Base-by-base conservation (phyloP, 805 yeast species). In the Kazachstania taianensis region DNA sequence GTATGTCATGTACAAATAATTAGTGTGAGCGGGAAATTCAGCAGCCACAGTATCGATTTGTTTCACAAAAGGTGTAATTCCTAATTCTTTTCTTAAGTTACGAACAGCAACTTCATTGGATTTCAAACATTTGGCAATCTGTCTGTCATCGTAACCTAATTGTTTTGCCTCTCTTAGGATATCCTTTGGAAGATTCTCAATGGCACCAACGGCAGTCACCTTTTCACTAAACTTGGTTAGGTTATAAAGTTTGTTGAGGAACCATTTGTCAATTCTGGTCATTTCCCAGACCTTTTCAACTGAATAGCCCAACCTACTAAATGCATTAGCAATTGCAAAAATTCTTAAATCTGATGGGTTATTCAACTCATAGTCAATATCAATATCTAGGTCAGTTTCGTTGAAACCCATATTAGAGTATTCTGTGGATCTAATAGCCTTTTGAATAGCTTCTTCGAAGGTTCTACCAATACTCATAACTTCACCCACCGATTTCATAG, bases 41-140 rank as follows among this genome's bases (percentile, higher is more conserved):
- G 98, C 97, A 35, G 98, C 98, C 48, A 89, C 94, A 20, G 98
- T 89, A 69, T 89, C 98, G 54, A 89, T 92, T 63, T 87, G 95
- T 63, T 89, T 89, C 43, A 86, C 96, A 57, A 81, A 83, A 48
- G 98, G 98, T 41, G 78, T 66, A 45, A 89, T 74, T 38, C 94
- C 94, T 39, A 75, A 75, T 51, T 84, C 94, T 52, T 80, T 77
- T 67, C 98, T 79, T 54, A 81, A 65, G 61, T 89, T 74, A 64
- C 98, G 78, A 45, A 92, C 77, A 38, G 94, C 94, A 41, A 87
- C 81, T 66, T 92, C 98, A 58, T 84, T 86, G 31, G 95, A 82
- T 55, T 75, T 78, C 53, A 83, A 67, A 62, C 84, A 84, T 59
- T 75, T 76, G 45, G 97, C 97, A 54, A 89, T 76, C 65, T 89